These are phyloP conservation scores for Termitomyces heimii DNA, from an alignment of 768 basidiomycete genomes.

Conservation along the genomic window DNA sequence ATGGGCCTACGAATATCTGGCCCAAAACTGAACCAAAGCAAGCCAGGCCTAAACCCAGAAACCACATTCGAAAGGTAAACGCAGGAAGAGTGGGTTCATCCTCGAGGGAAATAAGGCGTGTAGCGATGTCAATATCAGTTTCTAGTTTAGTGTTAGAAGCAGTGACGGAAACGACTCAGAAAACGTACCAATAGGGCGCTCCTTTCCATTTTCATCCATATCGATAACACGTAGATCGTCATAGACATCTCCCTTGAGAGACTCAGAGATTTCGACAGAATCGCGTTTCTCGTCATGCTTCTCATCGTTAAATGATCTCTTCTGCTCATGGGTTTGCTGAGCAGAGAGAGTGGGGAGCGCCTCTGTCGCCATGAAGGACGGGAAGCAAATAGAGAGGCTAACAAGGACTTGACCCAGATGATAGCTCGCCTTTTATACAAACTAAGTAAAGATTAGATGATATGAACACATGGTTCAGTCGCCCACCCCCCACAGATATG, in stretches of 20 bases:
- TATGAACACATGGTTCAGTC: not conserved
- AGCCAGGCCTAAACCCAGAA: constrained; percentile 48
- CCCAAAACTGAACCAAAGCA: constrained; percentile 50
- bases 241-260: constrained; percentile 11
- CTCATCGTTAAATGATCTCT: not conserved
- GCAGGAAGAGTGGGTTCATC: constrained; percentile 44
- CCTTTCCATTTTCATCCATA: constrained; percentile 40
- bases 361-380: not conserved
- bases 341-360: not conserved
- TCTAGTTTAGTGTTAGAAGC: constrained; percentile 11
- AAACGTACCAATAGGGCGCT: constrained; percentile 38
- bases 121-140: constrained; percentile 40
- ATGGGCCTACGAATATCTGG: constrained; percentile 37
- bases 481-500: not conserved
- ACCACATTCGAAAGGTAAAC: constrained; percentile 52
- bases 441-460: not conserved
- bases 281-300: constrained; percentile 10
- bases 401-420: not conserved
- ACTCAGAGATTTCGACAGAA: constrained; percentile 8
- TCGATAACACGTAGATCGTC: constrained; percentile 28
- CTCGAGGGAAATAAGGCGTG: constrained; percentile 45
- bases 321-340: not conserved
- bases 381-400: not conserved
- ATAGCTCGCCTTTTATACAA: not conserved
- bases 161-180: not conserved